Conservation (phyloP, 257 asterid species). For the Solanum bulbocastanum region DNA sequence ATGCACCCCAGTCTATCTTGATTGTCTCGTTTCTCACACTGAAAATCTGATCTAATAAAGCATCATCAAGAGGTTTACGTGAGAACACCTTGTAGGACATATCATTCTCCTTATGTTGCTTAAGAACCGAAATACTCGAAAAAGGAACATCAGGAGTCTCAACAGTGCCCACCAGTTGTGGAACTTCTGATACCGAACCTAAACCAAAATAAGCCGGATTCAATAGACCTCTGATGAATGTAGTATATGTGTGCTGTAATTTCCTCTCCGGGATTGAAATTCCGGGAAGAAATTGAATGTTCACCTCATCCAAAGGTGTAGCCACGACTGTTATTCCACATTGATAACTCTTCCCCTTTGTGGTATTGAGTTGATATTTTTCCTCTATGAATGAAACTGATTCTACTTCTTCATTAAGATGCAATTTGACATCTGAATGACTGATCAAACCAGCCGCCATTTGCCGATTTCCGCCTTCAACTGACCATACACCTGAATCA, state of each 20-base stretch:
- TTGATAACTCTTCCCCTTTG: constrained; percentile 53
- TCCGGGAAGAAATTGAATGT: constrained; percentile 51
- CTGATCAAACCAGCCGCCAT: constrained; percentile 84
- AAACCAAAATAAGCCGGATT: constrained; percentile 85
- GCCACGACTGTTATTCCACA: constrained; percentile 80
- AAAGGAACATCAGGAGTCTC: constrained; percentile 69
- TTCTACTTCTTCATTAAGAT: constrained; percentile 73
- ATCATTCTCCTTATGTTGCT: constrained; percentile 55
- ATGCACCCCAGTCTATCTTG: constrained; percentile 82
- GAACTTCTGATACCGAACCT: constrained; percentile 50
- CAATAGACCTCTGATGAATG: constrained; percentile 78
- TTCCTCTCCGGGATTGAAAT: constrained; percentile 77
- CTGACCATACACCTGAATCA: constrained; percentile 80
- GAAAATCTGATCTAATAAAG: constrained; percentile 56
- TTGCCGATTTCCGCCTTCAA: constrained; percentile 95
- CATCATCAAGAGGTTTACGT: constrained; percentile 57
- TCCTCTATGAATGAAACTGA: constrained; percentile 55
- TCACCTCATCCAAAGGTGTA: constrained; percentile 90
- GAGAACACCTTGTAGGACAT: constrained; percentile 83
- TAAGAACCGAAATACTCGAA: constrained; percentile 71
- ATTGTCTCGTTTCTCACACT: constrained; percentile 71
- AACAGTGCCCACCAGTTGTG: constrained; percentile 78
- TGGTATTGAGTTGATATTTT: constrained; percentile 70
- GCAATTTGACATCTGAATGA: constrained; percentile 55
- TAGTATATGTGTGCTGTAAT: constrained; percentile 84